Base-by-base conservation (phyloP, 2,329 filamentous ascomycete genomes). In the Sporothrix luriei region DNA sequence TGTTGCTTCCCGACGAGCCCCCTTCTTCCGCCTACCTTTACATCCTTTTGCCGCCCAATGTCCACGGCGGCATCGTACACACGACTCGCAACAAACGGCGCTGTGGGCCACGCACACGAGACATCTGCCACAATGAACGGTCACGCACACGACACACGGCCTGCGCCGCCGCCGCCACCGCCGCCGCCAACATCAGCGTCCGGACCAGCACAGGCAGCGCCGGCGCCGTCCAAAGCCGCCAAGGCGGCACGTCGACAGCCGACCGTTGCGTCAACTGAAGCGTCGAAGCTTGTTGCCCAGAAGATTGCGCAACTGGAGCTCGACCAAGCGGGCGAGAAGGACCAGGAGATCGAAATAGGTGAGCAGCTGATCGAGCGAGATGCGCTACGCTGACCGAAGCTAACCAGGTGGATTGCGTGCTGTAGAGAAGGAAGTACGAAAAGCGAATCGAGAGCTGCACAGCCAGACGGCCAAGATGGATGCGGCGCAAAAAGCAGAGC, bases 301-400 rank as follows among this genome's bases (percentile, higher is more conserved):
- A 93, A 96, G 77, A 97, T 99, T 78, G 94, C 93, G 26, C 95
- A 98, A 82, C 84, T 99, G 71, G 95, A 99, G 80, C 91, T 93
- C 73, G 94, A 97, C 84, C 92, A 91, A 65, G 93, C 93, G 13
- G 92, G 93, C 71, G 94, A 97, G 78, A 97, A 96, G 80, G 94
- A 97, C 75, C 93, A 97, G 80, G 94, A 97, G 81, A 88, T 91
- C 72, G 95, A 98, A 83, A 97, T 99, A 78, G 93, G 93, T 97
- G 73, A 64, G 48, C 19, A 16, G 24, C 11, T 54, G 24, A 4
- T 29, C 51, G 51, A 29, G 21, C 24, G 1, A 7, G 21, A 1
- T 16, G 13, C 57, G 11, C 59, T 13, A 3, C n/a, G 48, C 1
- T 26, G 4, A 13, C 29, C n/a, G 6, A 14, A 57, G 54, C 59